Percentiles rank a stretch among this genome's conserved stretches.
Evolutionary conservation across 2,329 filamentous ascomycete species (phyloP).

Genomic region (Trichoderma sp.): DNA sequence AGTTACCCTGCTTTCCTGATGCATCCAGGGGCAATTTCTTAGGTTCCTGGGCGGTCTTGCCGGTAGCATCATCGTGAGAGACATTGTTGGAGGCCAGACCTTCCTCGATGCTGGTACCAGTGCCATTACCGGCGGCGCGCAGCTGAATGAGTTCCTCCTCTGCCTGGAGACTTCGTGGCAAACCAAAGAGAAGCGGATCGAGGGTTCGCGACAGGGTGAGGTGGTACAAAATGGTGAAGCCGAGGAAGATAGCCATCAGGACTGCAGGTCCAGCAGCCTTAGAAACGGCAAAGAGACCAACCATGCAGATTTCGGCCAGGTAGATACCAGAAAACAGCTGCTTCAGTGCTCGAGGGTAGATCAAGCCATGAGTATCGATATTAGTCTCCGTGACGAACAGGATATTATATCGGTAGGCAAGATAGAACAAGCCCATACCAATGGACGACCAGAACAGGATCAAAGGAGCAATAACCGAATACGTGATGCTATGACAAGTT

Average conservation of each 20-base stretch:
- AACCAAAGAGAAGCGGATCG: conserved; percentile 68
- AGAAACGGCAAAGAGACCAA: conserved; percentile 77
- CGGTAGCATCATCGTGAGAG: conserved; percentile 15
- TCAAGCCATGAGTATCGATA: conserved; percentile 84
- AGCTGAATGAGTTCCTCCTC: conserved; percentile 44
- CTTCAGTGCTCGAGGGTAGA: conserved; percentile 85
- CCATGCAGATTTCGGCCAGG: conserved; percentile 74
- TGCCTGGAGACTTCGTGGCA: conserved; percentile 63
- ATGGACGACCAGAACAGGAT: conserved; percentile 78
- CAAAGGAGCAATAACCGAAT: conserved; percentile 80
- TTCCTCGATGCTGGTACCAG: conserved; percentile 33
- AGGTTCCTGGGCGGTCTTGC: conserved; percentile 25
- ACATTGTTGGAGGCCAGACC: conserved; percentile 22
- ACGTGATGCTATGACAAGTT: conserved; percentile 59
- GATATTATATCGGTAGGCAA: conserved; percentile 84
- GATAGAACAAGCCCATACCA: conserved; percentile 76
- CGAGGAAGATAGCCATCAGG: conserved; percentile 72
- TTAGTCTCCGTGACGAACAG: conserved; percentile 77
- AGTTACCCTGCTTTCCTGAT: conserved; percentile 49
- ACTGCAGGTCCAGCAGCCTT: conserved; percentile 68
- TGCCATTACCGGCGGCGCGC: conserved; percentile 28
- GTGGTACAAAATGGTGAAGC: conserved; percentile 78
- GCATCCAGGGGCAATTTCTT: conserved; percentile 29
- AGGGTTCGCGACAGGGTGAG: conserved; percentile 69
- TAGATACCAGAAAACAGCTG: conserved; percentile 83